Evolutionary conservation across 768 basidiomycete genomes (phyloP).

Genomic region (Termitomyces sp.): DNA sequence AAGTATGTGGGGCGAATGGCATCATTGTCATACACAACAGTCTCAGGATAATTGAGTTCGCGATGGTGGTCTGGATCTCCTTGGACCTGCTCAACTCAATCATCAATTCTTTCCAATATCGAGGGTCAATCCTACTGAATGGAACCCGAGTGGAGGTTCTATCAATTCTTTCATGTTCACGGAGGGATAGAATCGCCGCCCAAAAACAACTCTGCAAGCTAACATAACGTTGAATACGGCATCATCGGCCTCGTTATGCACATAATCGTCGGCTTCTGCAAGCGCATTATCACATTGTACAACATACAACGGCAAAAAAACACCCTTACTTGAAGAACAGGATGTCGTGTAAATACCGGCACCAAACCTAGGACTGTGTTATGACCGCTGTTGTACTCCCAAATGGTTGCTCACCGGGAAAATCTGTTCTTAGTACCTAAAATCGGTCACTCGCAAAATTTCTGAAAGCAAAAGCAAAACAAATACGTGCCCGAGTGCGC

Average conservation of each 20-base stretch:
- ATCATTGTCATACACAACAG: constrained; percentile 16
- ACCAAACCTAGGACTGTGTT: constrained; percentile 43
- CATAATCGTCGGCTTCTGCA: constrained; percentile 64
- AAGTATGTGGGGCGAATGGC: constrained; percentile 17
- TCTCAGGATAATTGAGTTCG: constrained; percentile 12
- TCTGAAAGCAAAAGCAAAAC: neutral
- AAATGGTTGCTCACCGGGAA: constrained; percentile 28
- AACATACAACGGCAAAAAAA: neutral
- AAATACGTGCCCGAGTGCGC: constrained; percentile 43
- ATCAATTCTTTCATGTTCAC: constrained; percentile 41
- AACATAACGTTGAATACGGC: constrained; percentile 39
- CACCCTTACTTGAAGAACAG: constrained; percentile 56
- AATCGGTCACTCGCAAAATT: neutral
- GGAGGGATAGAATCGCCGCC: constrained; percentile 44
- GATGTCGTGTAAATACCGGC: constrained; percentile 59
- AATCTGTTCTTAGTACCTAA: constrained; percentile 48
- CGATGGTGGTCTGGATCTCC: neutral
- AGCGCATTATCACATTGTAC: neutral
- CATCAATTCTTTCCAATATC: neutral
- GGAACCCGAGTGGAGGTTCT: constrained; percentile 49
- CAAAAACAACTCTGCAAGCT: constrained; percentile 57
- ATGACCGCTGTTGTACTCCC: neutral
- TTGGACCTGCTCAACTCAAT: neutral
- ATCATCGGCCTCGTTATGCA: constrained; percentile 30
- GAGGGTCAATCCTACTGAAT: constrained; percentile 40